A percentile compares a stretch with the other conserved stretches of the same genome.
Conservation (phyloP, 2,329 filamentous ascomycete genomes). For the Ophiostoma australiae region DNA sequence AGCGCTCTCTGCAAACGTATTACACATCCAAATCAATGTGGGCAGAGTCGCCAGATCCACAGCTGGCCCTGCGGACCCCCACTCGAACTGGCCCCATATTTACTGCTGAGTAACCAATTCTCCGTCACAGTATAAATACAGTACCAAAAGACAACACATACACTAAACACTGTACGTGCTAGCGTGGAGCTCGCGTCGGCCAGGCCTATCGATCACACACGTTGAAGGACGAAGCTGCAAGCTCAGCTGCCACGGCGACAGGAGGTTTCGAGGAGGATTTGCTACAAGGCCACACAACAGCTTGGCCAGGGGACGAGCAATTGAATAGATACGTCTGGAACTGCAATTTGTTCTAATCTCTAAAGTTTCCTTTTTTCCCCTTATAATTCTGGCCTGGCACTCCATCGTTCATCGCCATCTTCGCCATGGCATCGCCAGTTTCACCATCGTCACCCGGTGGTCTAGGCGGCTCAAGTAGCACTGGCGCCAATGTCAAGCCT, state of each 20-base stretch:
- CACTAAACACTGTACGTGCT: not conserved
- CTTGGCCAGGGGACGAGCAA: not conserved
- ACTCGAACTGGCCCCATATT: not conserved
- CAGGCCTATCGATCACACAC: not conserved
- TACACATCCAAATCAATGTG: constrained; percentile 7
- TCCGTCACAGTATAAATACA: not conserved
- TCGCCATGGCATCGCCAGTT: constrained; percentile 12
- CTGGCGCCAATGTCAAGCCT: not conserved
- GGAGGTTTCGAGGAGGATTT: not conserved
- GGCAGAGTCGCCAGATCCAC: not conserved
- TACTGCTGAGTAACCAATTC: not conserved
- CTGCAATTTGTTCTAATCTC: not conserved
- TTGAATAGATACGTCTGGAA: not conserved
- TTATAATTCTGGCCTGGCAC: not conserved
- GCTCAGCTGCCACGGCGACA: not conserved
- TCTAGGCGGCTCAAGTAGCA: not conserved
- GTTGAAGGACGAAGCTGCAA: not conserved
- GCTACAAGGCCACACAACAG: not conserved
- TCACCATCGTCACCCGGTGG: constrained; percentile 8
- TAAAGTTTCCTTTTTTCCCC: not conserved
- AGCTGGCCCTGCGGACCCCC: not conserved
- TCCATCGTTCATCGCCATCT: constrained; percentile 3
- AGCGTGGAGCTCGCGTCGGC: not conserved
- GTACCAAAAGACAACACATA: not conserved
- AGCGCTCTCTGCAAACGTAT: constrained; percentile 5